These are phyloP conservation scores for Orbilia oligospora DNA, from an alignment of 2,329 filamentous ascomycete genomes.

Conservation along the genomic window DNA sequence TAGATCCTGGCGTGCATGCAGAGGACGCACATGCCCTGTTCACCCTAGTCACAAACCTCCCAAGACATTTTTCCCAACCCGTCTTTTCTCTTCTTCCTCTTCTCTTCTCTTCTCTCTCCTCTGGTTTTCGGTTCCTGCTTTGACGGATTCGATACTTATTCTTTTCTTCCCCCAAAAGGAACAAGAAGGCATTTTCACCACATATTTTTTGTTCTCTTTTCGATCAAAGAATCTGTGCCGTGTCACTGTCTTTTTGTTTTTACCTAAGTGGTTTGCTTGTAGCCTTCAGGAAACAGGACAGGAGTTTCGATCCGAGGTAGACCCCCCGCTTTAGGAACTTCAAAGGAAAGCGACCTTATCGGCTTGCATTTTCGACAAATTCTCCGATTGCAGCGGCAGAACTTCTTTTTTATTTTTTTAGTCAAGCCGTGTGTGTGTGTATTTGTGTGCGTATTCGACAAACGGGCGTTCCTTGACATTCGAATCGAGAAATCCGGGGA, in stretches of 20 bases:
- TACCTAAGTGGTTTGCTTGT: not conserved
- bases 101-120: not conserved
- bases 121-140: conserved; percentile 4
- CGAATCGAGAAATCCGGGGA: conserved; percentile 39
- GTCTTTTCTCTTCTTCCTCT: not conserved
- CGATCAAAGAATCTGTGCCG: conserved; percentile 16
- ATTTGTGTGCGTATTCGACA: conserved; percentile 11
- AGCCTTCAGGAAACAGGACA: not conserved
- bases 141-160: conserved; percentile 43
- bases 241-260: not conserved
- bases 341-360: conserved; percentile 28
- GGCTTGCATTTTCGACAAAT: conserved; percentile 18
- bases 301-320: conserved; percentile 47
- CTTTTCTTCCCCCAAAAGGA: no score
- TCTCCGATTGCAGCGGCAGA: conserved; percentile 50
- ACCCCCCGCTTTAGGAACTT: not conserved
- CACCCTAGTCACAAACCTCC: conserved; percentile 36
- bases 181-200: not conserved
- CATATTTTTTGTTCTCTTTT: not conserved
- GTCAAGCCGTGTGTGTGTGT: conserved; percentile 13
- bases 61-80: conserved; percentile 14
- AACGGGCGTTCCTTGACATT: conserved; percentile 21
- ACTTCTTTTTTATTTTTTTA: not conserved
- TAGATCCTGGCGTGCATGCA: conserved; percentile 44
- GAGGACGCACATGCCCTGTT: conserved; percentile 50